Conservation (phyloP, 495 filamentous ascomycete genomes). For the Xylaria curta region DNA sequence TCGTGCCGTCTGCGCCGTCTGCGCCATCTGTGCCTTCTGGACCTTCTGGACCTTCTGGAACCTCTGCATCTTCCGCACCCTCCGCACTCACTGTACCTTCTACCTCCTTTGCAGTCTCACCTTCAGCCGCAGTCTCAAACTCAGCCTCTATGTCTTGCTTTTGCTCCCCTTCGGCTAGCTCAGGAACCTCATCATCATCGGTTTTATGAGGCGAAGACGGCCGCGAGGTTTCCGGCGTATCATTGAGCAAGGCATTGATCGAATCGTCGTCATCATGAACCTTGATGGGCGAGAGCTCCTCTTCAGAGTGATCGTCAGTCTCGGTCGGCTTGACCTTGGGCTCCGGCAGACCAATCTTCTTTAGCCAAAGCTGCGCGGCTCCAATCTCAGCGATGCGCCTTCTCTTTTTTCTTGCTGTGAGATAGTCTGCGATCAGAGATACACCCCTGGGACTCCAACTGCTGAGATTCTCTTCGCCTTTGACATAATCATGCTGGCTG, state of each 20-base stretch:
- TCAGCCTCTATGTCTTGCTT: constrained; percentile 20
- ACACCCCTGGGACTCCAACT: constrained; percentile 90
- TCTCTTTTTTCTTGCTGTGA: constrained; percentile 71
- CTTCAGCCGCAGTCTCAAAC: constrained; percentile 14
- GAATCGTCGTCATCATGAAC: constrained; percentile 40
- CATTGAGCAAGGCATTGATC: constrained; percentile 49
- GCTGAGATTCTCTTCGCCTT: constrained; percentile 85
- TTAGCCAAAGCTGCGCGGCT: constrained; percentile 74
- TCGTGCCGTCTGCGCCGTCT: constrained; percentile 12
- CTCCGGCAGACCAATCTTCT: constrained; percentile 48
- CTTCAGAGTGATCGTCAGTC: constrained; percentile 48
- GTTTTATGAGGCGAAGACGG: constrained; percentile 39
- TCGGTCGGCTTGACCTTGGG: constrained; percentile 31
- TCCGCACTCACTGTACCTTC: constrained; percentile 16
- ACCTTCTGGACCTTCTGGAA: constrained; percentile 15
- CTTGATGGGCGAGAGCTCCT: constrained; percentile 41
- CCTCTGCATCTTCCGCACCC: background rate
- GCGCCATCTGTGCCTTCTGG: constrained; percentile 1
- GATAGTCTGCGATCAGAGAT: constrained; percentile 83
- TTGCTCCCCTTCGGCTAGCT: constrained; percentile 26
- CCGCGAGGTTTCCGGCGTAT: constrained; percentile 49
- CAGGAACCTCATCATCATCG: constrained; percentile 26
- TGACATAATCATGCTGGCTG: constrained; percentile 90
- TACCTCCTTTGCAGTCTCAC: no score
- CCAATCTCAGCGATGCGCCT: constrained; percentile 79